These are phyloP conservation scores for Castanea mollissima DNA, from an alignment of 306 rosid species.

Conservation along the genomic window DNA sequence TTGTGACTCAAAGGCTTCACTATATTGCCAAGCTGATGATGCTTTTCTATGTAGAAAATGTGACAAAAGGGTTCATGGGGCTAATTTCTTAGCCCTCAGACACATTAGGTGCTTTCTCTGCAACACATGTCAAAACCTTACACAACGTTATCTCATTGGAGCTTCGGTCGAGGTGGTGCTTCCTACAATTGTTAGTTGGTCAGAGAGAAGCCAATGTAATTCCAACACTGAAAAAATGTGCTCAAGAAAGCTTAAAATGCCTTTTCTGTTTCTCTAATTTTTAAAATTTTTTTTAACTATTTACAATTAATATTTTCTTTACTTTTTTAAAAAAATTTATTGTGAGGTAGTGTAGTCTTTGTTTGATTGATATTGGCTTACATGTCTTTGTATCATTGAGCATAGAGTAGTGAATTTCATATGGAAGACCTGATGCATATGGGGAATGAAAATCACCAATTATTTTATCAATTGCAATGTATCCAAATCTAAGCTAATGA, in stretches of 20 bases:
- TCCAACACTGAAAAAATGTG: conserved; percentile 19
- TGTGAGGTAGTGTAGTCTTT: neutral
- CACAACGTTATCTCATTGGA: conserved; percentile 53
- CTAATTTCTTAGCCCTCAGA: conserved; percentile 72
- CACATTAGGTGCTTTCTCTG: conserved; percentile 72
- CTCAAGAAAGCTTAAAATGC: conserved; percentile 17
- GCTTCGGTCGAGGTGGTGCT: conserved; percentile 40
- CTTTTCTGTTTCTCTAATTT: conserved; percentile 34
- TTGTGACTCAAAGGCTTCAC: conserved; percentile 52
- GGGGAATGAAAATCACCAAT: neutral
- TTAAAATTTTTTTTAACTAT: neutral
- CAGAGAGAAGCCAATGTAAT: conserved; percentile 23
- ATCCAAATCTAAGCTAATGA: too few species aligned
- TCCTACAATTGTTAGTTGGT: conserved; percentile 31
- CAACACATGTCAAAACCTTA: conserved; percentile 59
- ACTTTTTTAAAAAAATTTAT: neutral
- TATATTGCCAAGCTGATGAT: conserved; percentile 72
- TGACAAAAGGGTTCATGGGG: conserved; percentile 72
- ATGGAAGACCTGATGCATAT: neutral
- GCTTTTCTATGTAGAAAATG: conserved; percentile 75
- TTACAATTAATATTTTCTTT: neutral
- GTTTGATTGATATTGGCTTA: neutral
- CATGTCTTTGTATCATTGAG: neutral
- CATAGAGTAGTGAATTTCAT: neutral
- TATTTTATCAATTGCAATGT: neutral